Evolutionary conservation across 1,284 basidiomycete genomes (phyloP).

Genomic region (Acaromyces ingoldii): DNA sequence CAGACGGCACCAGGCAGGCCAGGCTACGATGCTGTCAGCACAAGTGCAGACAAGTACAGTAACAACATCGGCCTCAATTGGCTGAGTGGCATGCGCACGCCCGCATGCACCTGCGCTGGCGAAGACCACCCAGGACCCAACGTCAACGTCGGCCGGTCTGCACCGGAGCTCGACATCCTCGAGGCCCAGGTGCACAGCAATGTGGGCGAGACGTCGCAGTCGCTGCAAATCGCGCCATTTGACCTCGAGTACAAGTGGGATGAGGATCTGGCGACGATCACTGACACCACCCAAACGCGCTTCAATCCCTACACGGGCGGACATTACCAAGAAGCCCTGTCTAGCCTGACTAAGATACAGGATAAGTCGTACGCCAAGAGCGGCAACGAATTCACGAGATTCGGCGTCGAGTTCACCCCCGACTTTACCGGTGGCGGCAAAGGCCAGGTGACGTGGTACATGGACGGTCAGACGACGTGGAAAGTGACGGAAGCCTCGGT

Average conservation of each 20-base stretch:
- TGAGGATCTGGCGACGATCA: conserved; percentile 30
- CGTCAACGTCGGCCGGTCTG: conserved; percentile 39
- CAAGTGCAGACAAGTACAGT: conserved; percentile 1
- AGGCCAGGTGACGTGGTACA: conserved; percentile 44
- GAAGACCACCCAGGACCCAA: conserved; percentile 41
- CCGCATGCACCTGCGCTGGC: conserved; percentile 41
- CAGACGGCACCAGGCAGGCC: conserved; percentile 35
- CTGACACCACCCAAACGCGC: conserved; percentile 22
- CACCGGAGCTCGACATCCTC: conserved; percentile 51
- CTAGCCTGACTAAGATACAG: conserved; percentile 36
- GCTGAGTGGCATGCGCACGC: conserved; percentile 44
- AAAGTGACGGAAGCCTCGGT: conserved; percentile 29
- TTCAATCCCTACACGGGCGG: conserved; percentile 48
- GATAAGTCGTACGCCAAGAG: conserved; percentile 23
- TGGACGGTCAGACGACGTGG: conserved; percentile 47
- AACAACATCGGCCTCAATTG: conserved; percentile 4
- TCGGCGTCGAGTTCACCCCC: conserved; percentile 49
- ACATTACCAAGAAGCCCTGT: conserved; percentile 49
- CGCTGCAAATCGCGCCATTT: conserved; percentile 50
- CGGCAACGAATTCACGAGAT: conserved; percentile 21
- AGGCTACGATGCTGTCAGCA: conserved; percentile 22
- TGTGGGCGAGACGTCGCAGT: conserved; percentile 43
- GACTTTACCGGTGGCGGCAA: conserved; percentile 36
- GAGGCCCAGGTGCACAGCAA: conserved; percentile 57
- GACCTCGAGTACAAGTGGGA: conserved; percentile 42